A percentile compares a stretch with the other conserved stretches of the same genome.
Evolutionary conservation across 331 rosid genomes (phyloP).

Genomic region (Spiraea crenata): DNA sequence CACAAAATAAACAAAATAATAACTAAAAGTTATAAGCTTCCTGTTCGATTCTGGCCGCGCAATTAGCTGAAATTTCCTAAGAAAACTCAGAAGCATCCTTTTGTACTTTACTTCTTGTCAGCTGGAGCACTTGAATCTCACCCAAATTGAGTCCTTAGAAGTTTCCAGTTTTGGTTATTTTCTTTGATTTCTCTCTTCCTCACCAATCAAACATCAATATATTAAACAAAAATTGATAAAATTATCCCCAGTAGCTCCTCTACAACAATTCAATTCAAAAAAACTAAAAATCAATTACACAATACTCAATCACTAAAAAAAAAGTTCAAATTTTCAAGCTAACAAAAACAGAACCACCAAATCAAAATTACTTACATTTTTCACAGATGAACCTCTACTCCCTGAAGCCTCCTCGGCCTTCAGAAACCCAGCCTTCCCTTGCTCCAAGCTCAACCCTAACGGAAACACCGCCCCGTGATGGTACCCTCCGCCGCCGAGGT

Average conservation of each 20-base stretch:
- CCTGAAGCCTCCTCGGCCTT: constrained; percentile 89
- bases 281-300: background rate
- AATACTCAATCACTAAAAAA: background rate
- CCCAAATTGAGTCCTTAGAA: background rate
- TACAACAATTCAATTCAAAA: background rate
- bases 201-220: background rate
- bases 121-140: constrained; percentile 5
- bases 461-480: constrained; percentile 78
- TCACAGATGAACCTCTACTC: constrained; percentile 52
- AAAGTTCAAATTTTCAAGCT: background rate
- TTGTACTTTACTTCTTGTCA: constrained; percentile 11
- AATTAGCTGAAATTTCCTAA: constrained; percentile 12
- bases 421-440: constrained; percentile 62
- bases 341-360: background rate
- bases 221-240: background rate
- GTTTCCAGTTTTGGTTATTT: constrained; percentile 10
- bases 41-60: constrained; percentile 11
- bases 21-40: background rate
- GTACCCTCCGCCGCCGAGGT: constrained; percentile 51
- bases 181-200: constrained; percentile 13
- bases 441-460: constrained; percentile 84
- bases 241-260: constrained; percentile 5
- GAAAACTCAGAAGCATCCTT: constrained; percentile 4
- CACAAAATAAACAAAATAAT: background rate
- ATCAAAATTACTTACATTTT: constrained; percentile 50